phyloP scores from a whole-genome alignment of 257 asterid species.

The Solanum piurae region DNA sequence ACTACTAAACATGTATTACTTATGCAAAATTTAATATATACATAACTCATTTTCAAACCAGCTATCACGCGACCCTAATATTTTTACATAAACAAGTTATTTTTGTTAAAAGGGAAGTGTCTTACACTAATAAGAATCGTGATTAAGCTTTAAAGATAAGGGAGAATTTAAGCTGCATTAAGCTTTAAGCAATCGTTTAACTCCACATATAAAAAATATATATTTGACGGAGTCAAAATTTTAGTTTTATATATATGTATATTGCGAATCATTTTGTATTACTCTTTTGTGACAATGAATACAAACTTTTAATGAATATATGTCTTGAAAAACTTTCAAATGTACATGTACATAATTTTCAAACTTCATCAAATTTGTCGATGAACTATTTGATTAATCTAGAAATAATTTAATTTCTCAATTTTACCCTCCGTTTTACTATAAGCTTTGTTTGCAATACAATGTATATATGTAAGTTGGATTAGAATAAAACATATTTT shows the following conservation, averaged over 20 bases:
- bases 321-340: background rate
- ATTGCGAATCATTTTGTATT: background rate
- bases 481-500: background rate
- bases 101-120: background rate
- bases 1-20: background rate
- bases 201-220: background rate
- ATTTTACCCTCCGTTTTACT: background rate
- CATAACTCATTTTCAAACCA: rapidly evolving
- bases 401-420: background rate
- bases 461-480: background rate
- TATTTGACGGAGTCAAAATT: background rate
- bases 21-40: background rate
- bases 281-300: background rate
- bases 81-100: background rate
- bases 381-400: background rate
- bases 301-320: background rate
- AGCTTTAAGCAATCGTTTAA: background rate
- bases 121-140: background rate
- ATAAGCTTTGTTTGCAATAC: background rate
- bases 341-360: background rate
- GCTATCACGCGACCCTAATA: background rate
- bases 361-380: background rate
- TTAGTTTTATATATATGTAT: background rate
- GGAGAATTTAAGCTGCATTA: background rate
- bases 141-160: background rate